A percentile compares a stretch with the other conserved stretches of the same genome.
Conservation (phyloP, 805 yeast species). For the Hanseniaspora vineae region DNA sequence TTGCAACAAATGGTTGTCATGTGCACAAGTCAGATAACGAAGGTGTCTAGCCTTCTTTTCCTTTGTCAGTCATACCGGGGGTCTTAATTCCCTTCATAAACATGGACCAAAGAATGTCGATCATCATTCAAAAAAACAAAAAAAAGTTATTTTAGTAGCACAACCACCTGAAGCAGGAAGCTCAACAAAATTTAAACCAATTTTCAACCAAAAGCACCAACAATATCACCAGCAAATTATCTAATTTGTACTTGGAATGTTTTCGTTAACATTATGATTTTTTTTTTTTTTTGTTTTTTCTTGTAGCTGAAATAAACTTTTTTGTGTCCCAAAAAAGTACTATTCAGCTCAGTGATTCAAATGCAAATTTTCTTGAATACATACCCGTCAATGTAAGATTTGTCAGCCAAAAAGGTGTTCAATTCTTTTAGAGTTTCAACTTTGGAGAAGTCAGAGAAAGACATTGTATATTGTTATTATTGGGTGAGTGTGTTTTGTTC, state of each 20-base stretch:
- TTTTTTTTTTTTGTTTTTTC: too few relatives aligned
- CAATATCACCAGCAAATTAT: background rate
- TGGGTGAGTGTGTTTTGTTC: slow-evolving; percentile 8
- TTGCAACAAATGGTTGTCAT: too few relatives aligned
- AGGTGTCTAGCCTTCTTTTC: slow-evolving; percentile 16
- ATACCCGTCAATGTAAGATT: slow-evolving; percentile 94
- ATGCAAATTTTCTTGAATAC: slow-evolving; percentile 24
- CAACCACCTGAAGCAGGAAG: background rate
- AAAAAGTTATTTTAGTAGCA: too few relatives aligned
- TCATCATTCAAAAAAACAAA: slow-evolving; percentile 39
- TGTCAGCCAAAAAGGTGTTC: slow-evolving; percentile 78
- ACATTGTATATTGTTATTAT: slow-evolving; percentile 30
- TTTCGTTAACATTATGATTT: too few relatives aligned
- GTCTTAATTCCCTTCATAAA: slow-evolving; percentile 94
- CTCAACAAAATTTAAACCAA: background rate
- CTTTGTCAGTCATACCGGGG: slow-evolving; percentile 87
- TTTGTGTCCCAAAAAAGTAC: too few relatives aligned
- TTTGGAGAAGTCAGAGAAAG: slow-evolving; percentile 72
- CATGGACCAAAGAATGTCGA: slow-evolving; percentile 75
- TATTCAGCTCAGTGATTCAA: too few relatives aligned
- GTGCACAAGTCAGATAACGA: slow-evolving; percentile 2
- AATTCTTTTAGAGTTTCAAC: slow-evolving; percentile 60
- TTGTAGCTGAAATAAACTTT: too few relatives aligned
- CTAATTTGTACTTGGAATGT: background rate
- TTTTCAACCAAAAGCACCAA: background rate